Percentiles rank a stretch among this genome's conserved stretches.
These are phyloP conservation scores for Scheffersomyces segobiensis DNA, from an alignment of 1,139 yeast genomes.

Conservation along the genomic window DNA sequence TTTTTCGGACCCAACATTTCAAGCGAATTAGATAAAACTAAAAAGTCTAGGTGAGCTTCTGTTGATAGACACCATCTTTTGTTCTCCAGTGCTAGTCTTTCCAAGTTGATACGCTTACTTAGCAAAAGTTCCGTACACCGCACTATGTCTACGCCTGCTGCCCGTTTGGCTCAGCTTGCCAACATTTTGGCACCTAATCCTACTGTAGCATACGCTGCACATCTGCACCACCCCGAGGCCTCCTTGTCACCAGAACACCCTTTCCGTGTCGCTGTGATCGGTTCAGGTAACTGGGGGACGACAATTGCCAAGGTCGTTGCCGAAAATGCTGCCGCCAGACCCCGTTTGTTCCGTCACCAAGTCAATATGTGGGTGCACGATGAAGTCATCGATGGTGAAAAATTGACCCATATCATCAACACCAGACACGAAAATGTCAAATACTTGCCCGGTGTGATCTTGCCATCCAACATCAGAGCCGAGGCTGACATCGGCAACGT, in stretches of 20 bases:
- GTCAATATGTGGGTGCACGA: conserved; percentile 53
- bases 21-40: neutral
- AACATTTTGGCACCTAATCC: conserved; percentile 32
- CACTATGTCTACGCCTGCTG: conserved; percentile 11
- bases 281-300: conserved; percentile 55
- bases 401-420: conserved; percentile 47
- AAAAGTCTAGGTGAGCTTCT: conserved; percentile 1
- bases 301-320: conserved; percentile 49
- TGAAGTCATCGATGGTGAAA: conserved; percentile 43
- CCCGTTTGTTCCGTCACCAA: conserved; percentile 37
- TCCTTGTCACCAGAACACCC: conserved; percentile 29
- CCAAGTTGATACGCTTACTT: neutral
- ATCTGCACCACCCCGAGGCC: conserved; percentile 6
- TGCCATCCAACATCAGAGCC: conserved; percentile 46
- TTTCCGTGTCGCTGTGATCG: conserved; percentile 43
- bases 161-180: conserved; percentile 45
- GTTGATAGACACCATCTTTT: neutral
- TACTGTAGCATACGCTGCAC: conserved; percentile 15
- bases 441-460: conserved; percentile 45
- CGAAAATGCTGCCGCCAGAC: conserved; percentile 43
- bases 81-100: neutral
- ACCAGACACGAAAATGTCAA: conserved; percentile 46
- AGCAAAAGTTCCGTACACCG: neutral
- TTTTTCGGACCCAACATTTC: neutral
- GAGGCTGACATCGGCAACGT: conserved; percentile 39